phyloP scores from a whole-genome alignment of 2,329 filamentous ascomycete genomes.

The Hypoxylon sp. region DNA sequence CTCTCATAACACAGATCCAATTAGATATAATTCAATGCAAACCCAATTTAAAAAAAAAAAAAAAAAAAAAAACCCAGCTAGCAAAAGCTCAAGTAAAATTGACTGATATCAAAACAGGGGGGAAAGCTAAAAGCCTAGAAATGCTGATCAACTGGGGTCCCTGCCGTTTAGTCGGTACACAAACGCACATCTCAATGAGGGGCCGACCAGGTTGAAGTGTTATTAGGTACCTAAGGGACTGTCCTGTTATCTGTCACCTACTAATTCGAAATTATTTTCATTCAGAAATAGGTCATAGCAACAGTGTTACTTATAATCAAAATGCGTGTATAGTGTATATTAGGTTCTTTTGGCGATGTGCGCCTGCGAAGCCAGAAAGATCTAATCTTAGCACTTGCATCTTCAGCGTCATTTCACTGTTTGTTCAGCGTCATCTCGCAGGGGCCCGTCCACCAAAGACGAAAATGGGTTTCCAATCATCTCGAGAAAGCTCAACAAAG shows the following conservation, averaged over 20 bases:
- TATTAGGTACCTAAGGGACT: no score
- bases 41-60: no score
- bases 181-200: not conserved
- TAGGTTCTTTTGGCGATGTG: not conserved
- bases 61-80: no score
- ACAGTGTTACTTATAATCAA: no score
- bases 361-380: not conserved
- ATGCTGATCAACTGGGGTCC: no score
- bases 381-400: not conserved
- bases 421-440: constrained; percentile 9
- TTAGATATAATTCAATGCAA: no score
- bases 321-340: not conserved
- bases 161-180: not conserved
- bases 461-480: not conserved
- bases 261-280: not conserved
- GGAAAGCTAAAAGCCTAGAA: no score
- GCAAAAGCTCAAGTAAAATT: no score
- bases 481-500: not conserved
- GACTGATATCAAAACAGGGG: no score
- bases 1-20: no score
- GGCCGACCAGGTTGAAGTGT: no score
- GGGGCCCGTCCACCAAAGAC: not conserved
- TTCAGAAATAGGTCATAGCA: not conserved
- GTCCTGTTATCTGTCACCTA: not conserved
- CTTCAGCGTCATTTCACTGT: not conserved